These are phyloP conservation scores for Paramecium biaurelia DNA, from an alignment of 73 alveolate genomes.

Conservation along the genomic window DNA sequence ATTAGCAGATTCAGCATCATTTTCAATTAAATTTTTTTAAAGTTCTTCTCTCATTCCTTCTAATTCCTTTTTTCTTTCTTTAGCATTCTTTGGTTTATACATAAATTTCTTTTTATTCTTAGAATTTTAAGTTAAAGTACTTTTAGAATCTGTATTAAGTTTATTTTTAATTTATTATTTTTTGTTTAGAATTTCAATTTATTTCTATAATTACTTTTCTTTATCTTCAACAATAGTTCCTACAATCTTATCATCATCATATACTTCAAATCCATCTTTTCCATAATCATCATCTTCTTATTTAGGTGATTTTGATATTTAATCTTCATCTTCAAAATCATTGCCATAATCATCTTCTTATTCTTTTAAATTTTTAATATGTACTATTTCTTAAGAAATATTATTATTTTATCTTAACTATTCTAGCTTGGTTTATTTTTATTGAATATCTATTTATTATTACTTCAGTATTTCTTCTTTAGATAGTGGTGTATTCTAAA, in stretches of 20 bases:
- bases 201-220: background rate
- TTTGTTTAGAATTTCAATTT: background rate
- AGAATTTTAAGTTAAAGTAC: background rate
- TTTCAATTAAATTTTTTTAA: background rate
- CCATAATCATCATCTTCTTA: background rate
- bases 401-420: background rate
- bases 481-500: background rate
- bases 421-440: background rate
- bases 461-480: background rate
- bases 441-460: background rate
- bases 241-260: background rate
- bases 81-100: constrained; percentile 1
- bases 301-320: background rate
- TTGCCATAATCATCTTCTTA: background rate
- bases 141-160: background rate
- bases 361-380: background rate
- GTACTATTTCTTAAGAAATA: background rate
- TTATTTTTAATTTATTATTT: background rate
- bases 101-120: background rate
- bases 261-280: background rate
- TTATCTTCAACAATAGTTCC: background rate
- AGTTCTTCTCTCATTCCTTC: constrained; percentile 15
- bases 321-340: background rate
- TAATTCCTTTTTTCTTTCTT: constrained; percentile 12
- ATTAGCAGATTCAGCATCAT: background rate